A percentile compares a stretch with the other conserved stretches of the same genome.
These are phyloP conservation scores for Opeltia flavorubescens DNA, from an alignment of 495 filamentous ascomycete species.

Conservation along the genomic window DNA sequence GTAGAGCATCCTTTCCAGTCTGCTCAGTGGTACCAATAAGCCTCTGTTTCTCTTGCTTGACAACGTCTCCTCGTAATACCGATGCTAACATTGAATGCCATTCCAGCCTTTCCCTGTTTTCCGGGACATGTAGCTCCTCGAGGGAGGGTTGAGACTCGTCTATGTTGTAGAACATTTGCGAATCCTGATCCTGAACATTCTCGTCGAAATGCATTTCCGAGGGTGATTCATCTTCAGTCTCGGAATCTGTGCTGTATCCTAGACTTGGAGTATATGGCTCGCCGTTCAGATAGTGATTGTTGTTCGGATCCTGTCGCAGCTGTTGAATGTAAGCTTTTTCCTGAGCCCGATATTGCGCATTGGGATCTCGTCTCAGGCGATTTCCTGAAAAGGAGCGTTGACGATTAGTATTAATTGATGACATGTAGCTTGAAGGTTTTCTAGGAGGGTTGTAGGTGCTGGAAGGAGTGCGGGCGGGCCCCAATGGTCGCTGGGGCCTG, in stretches of 20 bases:
- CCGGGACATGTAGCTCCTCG: conserved; percentile 78
- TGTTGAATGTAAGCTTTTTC: conserved; percentile 70
- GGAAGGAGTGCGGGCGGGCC: conserved; percentile 50
- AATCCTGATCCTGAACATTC: conserved; percentile 72
- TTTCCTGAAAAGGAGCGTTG: conserved; percentile 41
- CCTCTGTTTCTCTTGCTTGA: conserved; percentile 93
- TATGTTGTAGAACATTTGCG: conserved; percentile 74
- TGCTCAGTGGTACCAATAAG: conserved; percentile 73
- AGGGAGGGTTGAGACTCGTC: conserved; percentile 76
- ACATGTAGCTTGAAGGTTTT: conserved; percentile 48
- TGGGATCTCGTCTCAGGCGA: conserved; percentile 46
- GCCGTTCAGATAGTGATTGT: conserved; percentile 55
- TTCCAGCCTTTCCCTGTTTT: conserved; percentile 82
- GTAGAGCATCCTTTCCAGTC: conserved; percentile 54
- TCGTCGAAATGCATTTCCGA: conserved; percentile 70
- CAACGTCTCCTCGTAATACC: conserved; percentile 90
- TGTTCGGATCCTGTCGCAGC: conserved; percentile 56
- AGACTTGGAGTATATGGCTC: conserved; percentile 52
- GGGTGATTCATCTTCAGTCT: conserved; percentile 78
- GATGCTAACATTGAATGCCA: conserved; percentile 98
- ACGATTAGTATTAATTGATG: conserved; percentile 31
- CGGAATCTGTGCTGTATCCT: conserved; percentile 59
- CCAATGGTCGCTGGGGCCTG: conserved; percentile 43
- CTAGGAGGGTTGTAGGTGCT: conserved; percentile 64
- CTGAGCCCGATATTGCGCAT: conserved; percentile 69